Evolutionary conservation across 179 eudicot genomes (phyloP), one percentile per base, ranked within the genome.

Genomic region (Drosera spatulata): DNA sequence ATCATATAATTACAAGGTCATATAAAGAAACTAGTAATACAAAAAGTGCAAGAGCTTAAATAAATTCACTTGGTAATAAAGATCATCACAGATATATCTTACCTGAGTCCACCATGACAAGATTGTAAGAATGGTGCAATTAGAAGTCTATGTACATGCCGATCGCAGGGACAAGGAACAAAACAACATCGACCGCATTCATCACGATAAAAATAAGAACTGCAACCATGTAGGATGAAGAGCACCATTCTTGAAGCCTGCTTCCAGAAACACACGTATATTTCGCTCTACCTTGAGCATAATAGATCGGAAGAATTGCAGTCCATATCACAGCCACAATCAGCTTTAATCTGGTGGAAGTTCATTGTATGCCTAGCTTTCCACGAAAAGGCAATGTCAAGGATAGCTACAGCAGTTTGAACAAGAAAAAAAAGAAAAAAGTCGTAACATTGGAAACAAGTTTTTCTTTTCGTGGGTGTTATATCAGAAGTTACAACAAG

Each of bases 71-170:
- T 22, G 33, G 33, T 22, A 22, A 22, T 22, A 22, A 22, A 22
- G 33, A 22, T 22, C 33, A 22, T 22, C 33, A 22, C 33, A 22
- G 33, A 22, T 22, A 59, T 64, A 59, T 61, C 56, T 39, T 80
- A 94, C 99, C 91, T 90, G 94, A 41, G 84, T 80, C 97, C 97
- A 90, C 99, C 95, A 85, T 37, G 87, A 83, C 62, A 90, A 67
- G 45, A 74, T 57, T 56, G 79, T 59, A 67, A 83, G 83, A n/a
- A 85, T 71, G 60, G 77, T 75, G 69, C 74, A 73, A 72, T 90
- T 85, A 64, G 99, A 94, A 48, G 96, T 89, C 80, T 68, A 94
- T 80, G 67, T 77, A 86, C 80, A 85, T 78, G 56, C 87, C 87
- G 63, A 86, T 76, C 2, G 80, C 85, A 59, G 99, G 99, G 61